Conservation (phyloP, 2,329 filamentous ascomycete genomes). For the Pyrenochaeta sp. region DNA sequence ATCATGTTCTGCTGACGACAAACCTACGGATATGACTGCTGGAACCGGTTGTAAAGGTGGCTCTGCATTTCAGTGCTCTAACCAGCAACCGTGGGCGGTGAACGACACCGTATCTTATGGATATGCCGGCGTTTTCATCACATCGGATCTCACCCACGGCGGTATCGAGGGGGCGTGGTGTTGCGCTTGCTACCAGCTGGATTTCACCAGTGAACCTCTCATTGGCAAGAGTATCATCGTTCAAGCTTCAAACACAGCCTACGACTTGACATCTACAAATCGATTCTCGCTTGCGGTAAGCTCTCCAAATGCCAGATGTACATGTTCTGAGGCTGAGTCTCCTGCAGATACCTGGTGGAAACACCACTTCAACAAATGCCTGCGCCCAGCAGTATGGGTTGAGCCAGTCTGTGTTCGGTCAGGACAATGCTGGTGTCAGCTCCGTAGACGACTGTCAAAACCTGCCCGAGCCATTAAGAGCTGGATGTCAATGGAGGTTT, state of each 20-base stretch:
- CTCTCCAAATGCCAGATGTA: neutral
- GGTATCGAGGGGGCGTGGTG: constrained; percentile 69
- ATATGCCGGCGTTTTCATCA: constrained; percentile 68
- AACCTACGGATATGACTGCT: constrained; percentile 59
- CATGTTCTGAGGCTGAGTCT: constrained; percentile 16
- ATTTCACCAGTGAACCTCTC: constrained; percentile 65
- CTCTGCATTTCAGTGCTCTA: constrained; percentile 64
- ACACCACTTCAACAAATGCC: constrained; percentile 44
- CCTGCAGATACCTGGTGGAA: constrained; percentile 46
- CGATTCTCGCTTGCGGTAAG: constrained; percentile 49
- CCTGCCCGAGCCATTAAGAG: constrained; percentile 38
- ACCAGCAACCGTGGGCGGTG: constrained; percentile 70
- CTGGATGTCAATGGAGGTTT: constrained; percentile 46
- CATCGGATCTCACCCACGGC: constrained; percentile 41
- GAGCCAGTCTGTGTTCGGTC: constrained; percentile 44
- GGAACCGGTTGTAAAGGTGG: constrained; percentile 65
- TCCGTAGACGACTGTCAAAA: constrained; percentile 44
- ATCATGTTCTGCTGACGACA: constrained; percentile 65
- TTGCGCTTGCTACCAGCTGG: constrained; percentile 71
- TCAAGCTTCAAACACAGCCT: constrained; percentile 69
- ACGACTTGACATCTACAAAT: constrained; percentile 44
- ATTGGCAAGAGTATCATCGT: constrained; percentile 70
- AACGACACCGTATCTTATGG: constrained; percentile 68
- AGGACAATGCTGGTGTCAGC: constrained; percentile 35
- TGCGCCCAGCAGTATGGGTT: constrained; percentile 46